Base-by-base conservation (phyloP, 257 asterid species). In the Haberlea rhodopensis region DNA sequence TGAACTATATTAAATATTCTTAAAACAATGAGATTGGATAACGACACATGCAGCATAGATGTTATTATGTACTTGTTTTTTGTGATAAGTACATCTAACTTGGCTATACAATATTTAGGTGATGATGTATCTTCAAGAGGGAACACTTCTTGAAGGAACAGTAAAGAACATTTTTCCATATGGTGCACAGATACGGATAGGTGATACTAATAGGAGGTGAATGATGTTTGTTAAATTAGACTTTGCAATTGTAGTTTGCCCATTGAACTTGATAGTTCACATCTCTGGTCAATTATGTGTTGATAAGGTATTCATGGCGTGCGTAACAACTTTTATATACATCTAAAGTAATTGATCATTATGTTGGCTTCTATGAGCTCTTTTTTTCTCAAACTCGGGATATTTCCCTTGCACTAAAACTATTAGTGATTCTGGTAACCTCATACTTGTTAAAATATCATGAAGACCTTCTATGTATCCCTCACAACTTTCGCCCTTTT, bases 151-250 rank as follows among this genome's bases (percentile, higher is more conserved):
- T 11, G 85, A 85, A 34, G 96, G 99, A 75, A 87, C 97, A 2
- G 96, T 94, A 59, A 73, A n/a, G 80, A 86, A 78, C 68, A 66
- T 94, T 58, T 81, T 67, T 49, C 95, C 95, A n/a, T 90, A 81
- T 56, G 99, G 99, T 53, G 97, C 96, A 21, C 97, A 90, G 73
- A 87, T 94, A 63, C 71, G 85, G 89, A 85, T 90, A 62, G 96
- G 97, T 13, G 92, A 89, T 64, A 84, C 82, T 53, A 94, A 89
- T 28, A 80, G 99, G 75, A 85, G 99, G 97, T 94, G 67, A 78
- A 73, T 57, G 56, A 2, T 6, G 59, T 57, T 37, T 37, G 19
- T 13, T 58, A 22, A 52, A 8, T 61, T 29, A 3, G 21, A 59
- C 18, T 23, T 43, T 64, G 48, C 21, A 7, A 25, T 29, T 53